Evolutionary conservation across 306 rosid species (phyloP).

Genomic region (Geum urbanum): DNA sequence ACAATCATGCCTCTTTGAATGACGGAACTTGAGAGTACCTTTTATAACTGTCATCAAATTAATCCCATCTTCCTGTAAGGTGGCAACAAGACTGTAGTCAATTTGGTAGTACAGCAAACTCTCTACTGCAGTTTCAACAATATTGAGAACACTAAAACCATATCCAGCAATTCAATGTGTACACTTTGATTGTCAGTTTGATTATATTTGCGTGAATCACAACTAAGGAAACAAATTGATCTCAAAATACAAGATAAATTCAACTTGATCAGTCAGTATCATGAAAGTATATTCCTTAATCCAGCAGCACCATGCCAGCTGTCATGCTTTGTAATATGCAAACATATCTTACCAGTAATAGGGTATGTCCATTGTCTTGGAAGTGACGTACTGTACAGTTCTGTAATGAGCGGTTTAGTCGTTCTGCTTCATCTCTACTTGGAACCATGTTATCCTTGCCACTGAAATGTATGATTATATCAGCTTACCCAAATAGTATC

Average conservation of each 20-base stretch:
- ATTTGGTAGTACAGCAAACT: not conserved
- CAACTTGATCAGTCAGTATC: not conserved
- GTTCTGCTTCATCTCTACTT: slow-evolving; percentile 68
- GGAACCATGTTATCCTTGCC: slow-evolving; percentile 91
- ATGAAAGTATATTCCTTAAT: not conserved
- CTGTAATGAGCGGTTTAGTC: slow-evolving; percentile 47
- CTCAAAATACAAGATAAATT: not conserved
- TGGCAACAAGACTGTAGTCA: slow-evolving; percentile 12
- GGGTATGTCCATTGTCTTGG: slow-evolving; percentile 81
- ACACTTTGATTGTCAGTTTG: not conserved
- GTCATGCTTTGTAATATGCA: not conserved
- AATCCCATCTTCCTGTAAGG: slow-evolving; percentile 78
- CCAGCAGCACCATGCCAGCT: slow-evolving; percentile 1
- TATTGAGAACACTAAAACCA: not conserved
- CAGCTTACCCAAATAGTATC: not conserved
- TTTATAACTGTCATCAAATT: slow-evolving; percentile 74
- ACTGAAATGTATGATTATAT: slow-evolving; percentile 41
- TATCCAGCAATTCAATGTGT: not conserved
- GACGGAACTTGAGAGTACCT: slow-evolving; percentile 71
- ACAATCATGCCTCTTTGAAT: slow-evolving; percentile 48
- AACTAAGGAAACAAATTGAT: not conserved
- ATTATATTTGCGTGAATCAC: not conserved
- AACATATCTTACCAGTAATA: slow-evolving; percentile 66
- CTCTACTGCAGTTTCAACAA: not conserved
- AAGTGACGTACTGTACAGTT: slow-evolving; percentile 67